These are phyloP conservation scores for Phytophthora macrochlamydospora DNA, from an alignment of 352 stramenopile species.

Conservation along the genomic window DNA sequence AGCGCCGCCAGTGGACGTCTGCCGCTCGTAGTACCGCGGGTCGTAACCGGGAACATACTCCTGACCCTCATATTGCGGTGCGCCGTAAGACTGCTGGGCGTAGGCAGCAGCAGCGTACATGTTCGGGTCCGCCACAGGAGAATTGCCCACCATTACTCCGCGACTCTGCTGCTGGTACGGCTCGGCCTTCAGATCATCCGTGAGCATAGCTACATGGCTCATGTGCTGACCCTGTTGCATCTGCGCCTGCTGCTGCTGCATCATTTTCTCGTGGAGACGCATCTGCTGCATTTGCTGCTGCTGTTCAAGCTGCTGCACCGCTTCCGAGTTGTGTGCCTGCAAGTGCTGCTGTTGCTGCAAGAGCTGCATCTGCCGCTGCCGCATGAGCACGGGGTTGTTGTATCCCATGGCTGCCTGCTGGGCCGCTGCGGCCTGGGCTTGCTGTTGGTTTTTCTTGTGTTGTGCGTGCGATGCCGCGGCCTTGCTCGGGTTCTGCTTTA, in stretches of 20 bases:
- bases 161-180: constrained; percentile 35
- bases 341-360: constrained; percentile 78
- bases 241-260: constrained; percentile 70
- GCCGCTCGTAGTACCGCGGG: constrained; percentile 44
- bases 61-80: constrained; percentile 42
- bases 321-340: constrained; percentile 66
- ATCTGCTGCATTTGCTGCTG: constrained; percentile 80
- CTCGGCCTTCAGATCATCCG: constrained; percentile 44
- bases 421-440: constrained; percentile 43
- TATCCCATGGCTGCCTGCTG: constrained; percentile 57
- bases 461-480: constrained; percentile 76
- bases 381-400: constrained; percentile 67
- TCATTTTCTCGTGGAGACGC: constrained; percentile 64
- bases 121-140: constrained; percentile 33
- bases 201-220: constrained; percentile 46
- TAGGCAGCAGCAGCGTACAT: constrained; percentile 42
- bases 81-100: constrained; percentile 34
- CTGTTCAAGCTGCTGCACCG: constrained; percentile 66
- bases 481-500: constrained; percentile 87
- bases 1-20: constrained; percentile 22
- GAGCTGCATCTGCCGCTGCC: constrained; percentile 70
- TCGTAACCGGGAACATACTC: constrained; percentile 41
- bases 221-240: constrained; percentile 67
- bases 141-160: constrained; percentile 36
- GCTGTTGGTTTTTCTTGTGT: constrained; percentile 80